These are phyloP conservation scores for Pyracantha coccinea DNA, from an alignment of 331 rosid genomes.

Conservation along the genomic window DNA sequence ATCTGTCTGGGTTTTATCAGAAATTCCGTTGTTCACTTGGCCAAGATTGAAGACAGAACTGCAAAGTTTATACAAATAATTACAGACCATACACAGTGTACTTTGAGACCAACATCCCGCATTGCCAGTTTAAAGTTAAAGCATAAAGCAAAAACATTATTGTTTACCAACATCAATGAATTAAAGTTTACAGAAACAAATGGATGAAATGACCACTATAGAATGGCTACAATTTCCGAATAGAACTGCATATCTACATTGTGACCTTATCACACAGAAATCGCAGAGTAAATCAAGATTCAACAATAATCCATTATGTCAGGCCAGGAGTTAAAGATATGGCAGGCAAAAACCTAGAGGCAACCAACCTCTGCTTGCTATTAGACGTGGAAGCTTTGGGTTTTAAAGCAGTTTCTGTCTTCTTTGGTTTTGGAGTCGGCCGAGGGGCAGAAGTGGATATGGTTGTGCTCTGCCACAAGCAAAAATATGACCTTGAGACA, in stretches of 20 bases:
- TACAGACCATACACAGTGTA: not conserved
- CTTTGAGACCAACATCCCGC: not conserved
- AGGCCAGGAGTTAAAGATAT: conserved; percentile 5
- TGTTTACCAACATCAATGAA: not conserved
- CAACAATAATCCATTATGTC: conserved; percentile 9
- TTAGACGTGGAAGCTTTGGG: conserved; percentile 59
- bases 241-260: not conserved
- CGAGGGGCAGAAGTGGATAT: conserved; percentile 36
- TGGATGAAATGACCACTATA: not conserved
- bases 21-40: conserved; percentile 26
- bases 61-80: conserved; percentile 17
- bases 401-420: conserved; percentile 44
- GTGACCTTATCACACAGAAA: not conserved
- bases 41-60: conserved; percentile 53
- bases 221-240: not conserved
- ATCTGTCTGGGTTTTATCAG: conserved; percentile 33
- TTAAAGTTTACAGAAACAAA: not conserved
- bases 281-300: conserved; percentile 6
- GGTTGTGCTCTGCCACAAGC: conserved; percentile 36
- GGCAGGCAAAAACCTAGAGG: not conserved
- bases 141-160: not conserved
- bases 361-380: conserved; percentile 66
- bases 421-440: conserved; percentile 65
- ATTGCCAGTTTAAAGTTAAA: not conserved
- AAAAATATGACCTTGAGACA: conserved; percentile 11